A percentile compares a stretch with the other conserved stretches of the same genome.
phyloP scores from a whole-genome alignment of 192 early-diverging fungal genomes.

The Mortierella antarctica region DNA sequence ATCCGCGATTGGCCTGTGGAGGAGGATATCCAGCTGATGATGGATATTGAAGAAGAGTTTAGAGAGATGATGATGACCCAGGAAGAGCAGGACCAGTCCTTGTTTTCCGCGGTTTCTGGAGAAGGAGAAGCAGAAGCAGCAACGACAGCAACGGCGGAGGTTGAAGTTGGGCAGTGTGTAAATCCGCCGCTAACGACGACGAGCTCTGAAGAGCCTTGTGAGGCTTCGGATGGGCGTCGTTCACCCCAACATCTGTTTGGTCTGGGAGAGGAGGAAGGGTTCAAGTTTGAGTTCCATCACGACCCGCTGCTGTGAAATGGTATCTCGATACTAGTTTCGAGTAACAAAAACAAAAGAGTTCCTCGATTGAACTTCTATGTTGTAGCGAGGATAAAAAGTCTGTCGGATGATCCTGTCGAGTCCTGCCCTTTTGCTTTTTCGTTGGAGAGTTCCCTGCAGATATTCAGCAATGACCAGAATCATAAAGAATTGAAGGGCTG shows the following conservation, averaged over 20 bases:
- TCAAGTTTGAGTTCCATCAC: constrained; percentile 23
- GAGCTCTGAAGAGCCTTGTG: not conserved
- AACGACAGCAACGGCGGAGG: not conserved
- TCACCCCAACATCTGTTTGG: constrained; percentile 4
- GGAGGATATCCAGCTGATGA: constrained; percentile 27
- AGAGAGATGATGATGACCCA: constrained; percentile 32
- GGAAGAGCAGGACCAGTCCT: constrained; percentile 4
- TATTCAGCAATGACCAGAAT: no score
- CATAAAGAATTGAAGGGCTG: no score
- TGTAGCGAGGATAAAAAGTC: no score
- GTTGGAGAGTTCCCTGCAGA: no score
- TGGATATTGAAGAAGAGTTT: constrained; percentile 26
- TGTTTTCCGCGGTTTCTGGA: not conserved
- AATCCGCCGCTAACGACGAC: not conserved
- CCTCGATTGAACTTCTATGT: no score
- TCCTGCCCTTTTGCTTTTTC: no score
- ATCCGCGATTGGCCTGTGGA: constrained; percentile 25
- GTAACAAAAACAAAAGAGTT: no score
- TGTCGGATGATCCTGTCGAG: no score
- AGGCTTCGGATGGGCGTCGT: not conserved
- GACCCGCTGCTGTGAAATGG: no score
- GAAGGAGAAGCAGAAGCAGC: not conserved
- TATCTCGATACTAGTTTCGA: no score
- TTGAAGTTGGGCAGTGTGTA: not conserved
- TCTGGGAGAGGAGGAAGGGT: not conserved